phyloP scores from a whole-genome alignment of 192 early-diverging fungal species.

The Coemansia reversa region DNA sequence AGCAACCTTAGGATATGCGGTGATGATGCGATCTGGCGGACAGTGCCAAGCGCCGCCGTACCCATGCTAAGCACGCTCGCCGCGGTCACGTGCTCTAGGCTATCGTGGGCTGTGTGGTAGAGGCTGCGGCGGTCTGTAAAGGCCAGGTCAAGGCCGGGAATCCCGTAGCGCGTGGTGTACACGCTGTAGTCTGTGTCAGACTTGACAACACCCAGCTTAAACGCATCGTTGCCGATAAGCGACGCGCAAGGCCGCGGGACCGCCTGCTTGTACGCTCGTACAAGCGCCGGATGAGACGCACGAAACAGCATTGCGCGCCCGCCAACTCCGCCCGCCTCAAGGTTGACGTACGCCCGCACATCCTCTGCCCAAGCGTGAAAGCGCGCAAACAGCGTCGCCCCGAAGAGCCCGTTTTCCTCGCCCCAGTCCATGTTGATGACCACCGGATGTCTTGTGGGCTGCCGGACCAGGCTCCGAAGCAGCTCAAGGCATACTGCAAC shows the following conservation, averaged over 20 bases:
- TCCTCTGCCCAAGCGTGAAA: constrained; percentile 64
- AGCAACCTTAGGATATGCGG: constrained; percentile 16
- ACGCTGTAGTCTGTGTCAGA: constrained; percentile 68
- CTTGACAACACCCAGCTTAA: constrained; percentile 60
- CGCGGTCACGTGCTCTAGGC: constrained; percentile 51
- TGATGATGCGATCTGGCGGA: constrained; percentile 56
- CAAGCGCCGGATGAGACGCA: constrained; percentile 50
- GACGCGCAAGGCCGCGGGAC: constrained; percentile 57
- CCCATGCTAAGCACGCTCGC: constrained; percentile 69
- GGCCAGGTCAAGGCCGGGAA: constrained; percentile 68
- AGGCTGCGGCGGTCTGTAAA: constrained; percentile 64
- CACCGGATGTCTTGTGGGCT: constrained; percentile 62
- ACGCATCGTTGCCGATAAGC: constrained; percentile 65
- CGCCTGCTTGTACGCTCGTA: constrained; percentile 35
- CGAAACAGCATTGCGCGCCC: constrained; percentile 69
- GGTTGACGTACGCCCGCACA: constrained; percentile 66
- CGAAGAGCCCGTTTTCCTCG: constrained; percentile 66
- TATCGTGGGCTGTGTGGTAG: constrained; percentile 66
- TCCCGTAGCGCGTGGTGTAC: constrained; percentile 56
- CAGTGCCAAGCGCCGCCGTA: constrained; percentile 49
- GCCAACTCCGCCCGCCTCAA: constrained; percentile 72
- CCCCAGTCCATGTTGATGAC: constrained; percentile 74
- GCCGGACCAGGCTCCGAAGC: constrained; percentile 58
- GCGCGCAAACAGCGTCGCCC: constrained; percentile 61
- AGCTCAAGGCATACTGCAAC: constrained; percentile 65